Base-by-base conservation (phyloP, 2,329 filamentous ascomycete genomes). In the Lecanicillium sp. region DNA sequence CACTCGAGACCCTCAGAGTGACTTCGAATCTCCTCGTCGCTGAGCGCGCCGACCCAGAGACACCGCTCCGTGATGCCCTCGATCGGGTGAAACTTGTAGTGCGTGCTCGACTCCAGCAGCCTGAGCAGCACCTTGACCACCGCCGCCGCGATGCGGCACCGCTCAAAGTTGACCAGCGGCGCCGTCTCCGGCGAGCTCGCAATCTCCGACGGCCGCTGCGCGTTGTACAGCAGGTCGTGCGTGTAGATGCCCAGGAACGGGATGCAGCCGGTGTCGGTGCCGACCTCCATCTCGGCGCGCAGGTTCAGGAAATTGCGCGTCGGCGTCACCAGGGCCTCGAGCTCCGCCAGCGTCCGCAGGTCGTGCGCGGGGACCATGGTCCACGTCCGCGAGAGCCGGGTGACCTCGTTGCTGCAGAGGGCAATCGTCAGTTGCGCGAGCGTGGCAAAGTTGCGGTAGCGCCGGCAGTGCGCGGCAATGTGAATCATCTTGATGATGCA, bases 231-330 rank as follows among this genome's bases (percentile, higher is more conserved):
- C 33, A 93, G 72, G 60, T 93, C 87, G 59, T 90, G 87, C 2
- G 86, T 91, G 64, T 93, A 93, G 48, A 84, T 83, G 50, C 83
- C 87, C 40, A 93, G 85, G 61, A 93, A 91, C 0, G 87, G 87
- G 52, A 93, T 90, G 57, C 87, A 91, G 2, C 86, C 86, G 30
- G 76, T 74, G 46, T 87, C 83, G 2, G 75, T 70, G 2, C 78
- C 78, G 6, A 60, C 58, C 63, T 93, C 87, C 87, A 91, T 93
- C 66, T 91, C 87, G 1, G 81, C 77, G 35, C 87, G 78, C 14
- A 93, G 73, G 54, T 78, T 84, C 62, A 86, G 77, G 57, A 91
- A 93, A 62, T 91, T 93, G 54, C 83, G 78, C 29, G 84, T 79
- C 1, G 87, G 87, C 27, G 86, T 86, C 20, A 91, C 83, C 10